Percentiles rank a stretch among this genome's conserved stretches.
Conservation (phyloP, 495 filamentous ascomycete species). For the Penicillium coprophilum region DNA sequence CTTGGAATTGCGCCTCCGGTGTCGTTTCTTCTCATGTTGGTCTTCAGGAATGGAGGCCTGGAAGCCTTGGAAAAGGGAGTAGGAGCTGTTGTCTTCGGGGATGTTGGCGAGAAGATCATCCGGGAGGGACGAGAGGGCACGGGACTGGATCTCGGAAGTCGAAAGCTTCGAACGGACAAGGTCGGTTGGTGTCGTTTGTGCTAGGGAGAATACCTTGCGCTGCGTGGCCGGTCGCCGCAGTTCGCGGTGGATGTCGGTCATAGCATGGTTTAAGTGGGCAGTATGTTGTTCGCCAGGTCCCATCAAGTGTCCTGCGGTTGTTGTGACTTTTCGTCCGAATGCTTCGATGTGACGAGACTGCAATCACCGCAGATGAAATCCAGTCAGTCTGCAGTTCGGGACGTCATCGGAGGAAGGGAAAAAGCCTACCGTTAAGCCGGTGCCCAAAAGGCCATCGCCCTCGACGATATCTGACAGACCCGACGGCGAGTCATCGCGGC, state of each 20-base stretch:
- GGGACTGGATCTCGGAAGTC: slow-evolving; percentile 88
- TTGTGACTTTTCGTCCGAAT: slow-evolving; percentile 91
- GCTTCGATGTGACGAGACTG: slow-evolving; percentile 88
- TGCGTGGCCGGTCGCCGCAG: slow-evolving; percentile 79
- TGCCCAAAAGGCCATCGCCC: slow-evolving; percentile 51
- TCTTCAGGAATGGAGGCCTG: slow-evolving; percentile 84
- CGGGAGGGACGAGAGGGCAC: slow-evolving; percentile 82
- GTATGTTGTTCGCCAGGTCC: slow-evolving; percentile 59
- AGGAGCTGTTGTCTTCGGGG: slow-evolving; percentile 78
- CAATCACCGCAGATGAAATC: slow-evolving; percentile 7
- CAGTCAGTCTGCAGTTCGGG: slow-evolving; percentile 11
- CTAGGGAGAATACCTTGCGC: slow-evolving; percentile 83
- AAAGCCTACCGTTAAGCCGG: slow-evolving; percentile 50
- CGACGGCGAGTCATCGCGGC: slow-evolving; percentile 48
- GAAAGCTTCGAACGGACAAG: slow-evolving; percentile 90
- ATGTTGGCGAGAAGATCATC: slow-evolving; percentile 88
- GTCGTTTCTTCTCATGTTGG: slow-evolving; percentile 62
- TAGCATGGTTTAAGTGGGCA: slow-evolving; percentile 75
- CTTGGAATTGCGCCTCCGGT: slow-evolving; percentile 67
- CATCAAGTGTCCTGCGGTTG: slow-evolving; percentile 87
- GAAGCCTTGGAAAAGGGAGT: slow-evolving; percentile 96
- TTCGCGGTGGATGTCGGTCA: slow-evolving; percentile 87
- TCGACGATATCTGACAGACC: slow-evolving; percentile 50
- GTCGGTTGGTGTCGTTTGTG: slow-evolving; percentile 85
- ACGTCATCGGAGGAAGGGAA: slow-evolving; percentile 9